Base-by-base conservation (phyloP, 2,329 filamentous ascomycete species). In the Purpureocillium lavendulum region DNA sequence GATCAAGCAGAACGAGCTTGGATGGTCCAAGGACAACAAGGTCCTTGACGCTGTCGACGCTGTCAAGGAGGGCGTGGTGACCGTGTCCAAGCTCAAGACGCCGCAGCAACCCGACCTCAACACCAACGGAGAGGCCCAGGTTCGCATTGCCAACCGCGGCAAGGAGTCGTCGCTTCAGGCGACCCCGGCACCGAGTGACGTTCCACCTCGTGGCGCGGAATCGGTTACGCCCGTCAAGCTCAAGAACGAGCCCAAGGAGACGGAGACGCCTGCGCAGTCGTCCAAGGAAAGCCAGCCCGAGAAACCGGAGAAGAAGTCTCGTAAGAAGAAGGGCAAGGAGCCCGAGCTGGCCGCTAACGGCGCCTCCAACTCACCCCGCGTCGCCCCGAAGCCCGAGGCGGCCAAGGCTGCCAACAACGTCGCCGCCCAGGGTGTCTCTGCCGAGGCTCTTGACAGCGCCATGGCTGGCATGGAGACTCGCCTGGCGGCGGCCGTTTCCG, bases 21-120 rank as follows among this genome's bases (percentile, higher is more conserved):
- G 94, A 24, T 97, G 89, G 89, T 84, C 82, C 50, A 77, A 80
- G 50, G 87, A 96, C 45, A 90, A 88, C 63, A 94, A 94, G 68
- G 85, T 94, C 39, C 69, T 95, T 30, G 69, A 82, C 39, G 74
- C 84, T 0, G 77, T 92, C 30, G 81, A 94, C 59, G 89, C 87
- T 3, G 71, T 87, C 33, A 71, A 82, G 39, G 73, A 79, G 40
- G 87, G 85, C 8, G 66, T 84, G 21, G 85, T 95, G 42, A 77
- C 77, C 31, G 82, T 95, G 38, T 73, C 77, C 28, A 82, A 86
- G 53, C 71, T 95, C 30, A 75, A 74, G 57, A 64, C 57, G 53
- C 71, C 65, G 40, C 73, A 57, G 44, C 61, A 65, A 4, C 55
- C 53, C n/a, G 68, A 70, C 52, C 38, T 45, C 8, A 38, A 39